A percentile compares a stretch with the other conserved stretches of the same genome.
phyloP scores from a whole-genome alignment of 257 asterid species.

The Datura wrightii region DNA sequence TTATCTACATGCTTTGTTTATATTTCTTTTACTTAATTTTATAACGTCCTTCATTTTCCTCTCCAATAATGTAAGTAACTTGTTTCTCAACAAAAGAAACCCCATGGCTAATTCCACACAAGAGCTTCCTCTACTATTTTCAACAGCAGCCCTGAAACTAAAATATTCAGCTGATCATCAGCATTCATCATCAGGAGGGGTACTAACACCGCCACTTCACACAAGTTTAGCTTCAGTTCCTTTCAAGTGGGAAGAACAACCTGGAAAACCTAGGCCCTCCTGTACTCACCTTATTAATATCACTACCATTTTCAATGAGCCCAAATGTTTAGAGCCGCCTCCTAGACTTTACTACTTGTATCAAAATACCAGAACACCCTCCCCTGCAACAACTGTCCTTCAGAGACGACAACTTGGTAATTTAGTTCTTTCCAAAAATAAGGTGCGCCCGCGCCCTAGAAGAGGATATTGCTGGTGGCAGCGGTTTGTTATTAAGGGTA shows the following conservation, averaged over 20 bases:
- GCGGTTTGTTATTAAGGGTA: constrained; percentile 12
- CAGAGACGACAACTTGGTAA: constrained; percentile 35
- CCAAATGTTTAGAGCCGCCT: constrained; percentile 62
- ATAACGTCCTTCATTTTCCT: too few relatives aligned
- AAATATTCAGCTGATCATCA: constrained; percentile 40
- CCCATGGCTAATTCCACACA: constrained; percentile 33
- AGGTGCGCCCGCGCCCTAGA: background rate
- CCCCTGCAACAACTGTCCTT: constrained; percentile 65
- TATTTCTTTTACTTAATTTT: too few relatives aligned
- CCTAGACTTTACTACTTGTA: constrained; percentile 46
- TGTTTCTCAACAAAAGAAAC: too few relatives aligned
- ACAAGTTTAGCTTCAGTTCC: constrained; percentile 67
- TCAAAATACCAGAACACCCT: constrained; percentile 49
- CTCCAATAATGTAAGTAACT: too few relatives aligned
- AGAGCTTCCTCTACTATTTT: constrained; percentile 48
- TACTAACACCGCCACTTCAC: constrained; percentile 62
- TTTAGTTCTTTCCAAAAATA: constrained; percentile 33
- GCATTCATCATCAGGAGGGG: constrained; percentile 36
- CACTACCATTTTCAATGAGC: constrained; percentile 3
- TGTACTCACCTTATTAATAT: constrained; percentile 41
- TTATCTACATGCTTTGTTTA: too few relatives aligned
- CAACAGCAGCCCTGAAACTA: constrained; percentile 31
- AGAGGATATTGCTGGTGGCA: constrained; percentile 42
- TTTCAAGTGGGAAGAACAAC: constrained; percentile 81
- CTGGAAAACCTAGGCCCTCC: constrained; percentile 74